Evolutionary conservation across 345 rosid genomes (phyloP).

Genomic region (Eutrema heterophyllum): DNA sequence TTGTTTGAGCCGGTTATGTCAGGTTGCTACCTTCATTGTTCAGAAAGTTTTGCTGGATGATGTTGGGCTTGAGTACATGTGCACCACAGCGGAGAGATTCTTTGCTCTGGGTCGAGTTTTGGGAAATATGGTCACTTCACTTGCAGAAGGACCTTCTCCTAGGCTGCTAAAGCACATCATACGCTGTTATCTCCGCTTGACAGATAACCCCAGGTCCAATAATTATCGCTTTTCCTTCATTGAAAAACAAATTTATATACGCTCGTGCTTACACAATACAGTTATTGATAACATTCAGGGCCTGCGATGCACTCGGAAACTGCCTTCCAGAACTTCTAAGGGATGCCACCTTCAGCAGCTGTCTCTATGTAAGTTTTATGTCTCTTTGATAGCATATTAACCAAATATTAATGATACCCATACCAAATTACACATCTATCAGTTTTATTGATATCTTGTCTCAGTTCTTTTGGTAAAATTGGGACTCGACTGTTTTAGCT

Average conservation of each 20-base stretch:
- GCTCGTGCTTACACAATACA: constrained; percentile 12
- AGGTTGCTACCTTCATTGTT: constrained; percentile 95
- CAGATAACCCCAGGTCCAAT: constrained; percentile 67
- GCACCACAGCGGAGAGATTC: constrained; percentile 78
- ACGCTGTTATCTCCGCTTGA: constrained; percentile 77
- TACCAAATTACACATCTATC: background rate
- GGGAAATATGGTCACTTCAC: constrained; percentile 77
- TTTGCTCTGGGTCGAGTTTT: constrained; percentile 77
- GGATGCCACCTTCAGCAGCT: constrained; percentile 60
- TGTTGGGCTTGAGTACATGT: constrained; percentile 88
- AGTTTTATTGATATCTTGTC: background rate
- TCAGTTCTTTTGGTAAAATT: background rate
- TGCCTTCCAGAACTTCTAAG: constrained; percentile 79
- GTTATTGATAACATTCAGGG: constrained; percentile 42
- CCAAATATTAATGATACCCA: background rate
- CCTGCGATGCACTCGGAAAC: constrained; percentile 66
- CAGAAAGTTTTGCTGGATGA: constrained; percentile 80
- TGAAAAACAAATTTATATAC: background rate
- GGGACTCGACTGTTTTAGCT: background rate
- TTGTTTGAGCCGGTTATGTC: constrained; percentile 20
- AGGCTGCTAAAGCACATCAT: constrained; percentile 79
- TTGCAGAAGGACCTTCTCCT: constrained; percentile 71
- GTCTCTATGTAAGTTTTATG: constrained; percentile 65
- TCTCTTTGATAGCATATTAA: constrained; percentile 8
- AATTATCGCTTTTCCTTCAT: background rate